These are phyloP conservation scores for Physcomitrellopsis africana DNA, from an alignment of 225 moss, liverwort and hornwort genomes.

Conservation along the genomic window DNA sequence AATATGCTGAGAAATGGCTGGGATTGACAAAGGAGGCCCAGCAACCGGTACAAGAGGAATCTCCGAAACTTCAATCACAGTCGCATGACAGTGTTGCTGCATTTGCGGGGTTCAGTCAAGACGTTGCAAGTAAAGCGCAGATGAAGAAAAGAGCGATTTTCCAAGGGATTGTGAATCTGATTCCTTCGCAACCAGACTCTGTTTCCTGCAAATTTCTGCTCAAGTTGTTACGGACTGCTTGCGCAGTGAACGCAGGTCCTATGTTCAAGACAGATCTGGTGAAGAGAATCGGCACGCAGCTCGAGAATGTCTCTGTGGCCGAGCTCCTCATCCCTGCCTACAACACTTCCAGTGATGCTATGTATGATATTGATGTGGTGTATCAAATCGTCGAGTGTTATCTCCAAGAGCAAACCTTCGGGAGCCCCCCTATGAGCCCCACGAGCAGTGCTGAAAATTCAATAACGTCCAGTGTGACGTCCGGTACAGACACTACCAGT, in stretches of 20 bases:
- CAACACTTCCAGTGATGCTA: slow-evolving; percentile 53
- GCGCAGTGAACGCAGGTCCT: slow-evolving; percentile 64
- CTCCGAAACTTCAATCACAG: background rate
- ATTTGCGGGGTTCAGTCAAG: slow-evolving; percentile 27
- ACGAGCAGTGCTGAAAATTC: slow-evolving; percentile 6
- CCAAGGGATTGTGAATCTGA: slow-evolving; percentile 58
- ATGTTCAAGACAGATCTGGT: slow-evolving; percentile 70
- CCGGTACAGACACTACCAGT: slow-evolving; percentile 15
- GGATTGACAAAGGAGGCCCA: background rate
- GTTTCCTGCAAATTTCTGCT: slow-evolving; percentile 68
- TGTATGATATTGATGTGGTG: slow-evolving; percentile 74
- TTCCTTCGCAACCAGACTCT: slow-evolving; percentile 63
- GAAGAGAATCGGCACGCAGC: slow-evolving; percentile 65
- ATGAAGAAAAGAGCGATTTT: slow-evolving; percentile 32
- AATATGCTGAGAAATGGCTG: slow-evolving; percentile 41
- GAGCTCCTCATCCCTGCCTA: slow-evolving; percentile 66
- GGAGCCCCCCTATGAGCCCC: slow-evolving; percentile 32
- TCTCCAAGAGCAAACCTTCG: slow-evolving; percentile 36
- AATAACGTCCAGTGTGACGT: slow-evolving; percentile 5
- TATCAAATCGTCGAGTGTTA: slow-evolving; percentile 64
- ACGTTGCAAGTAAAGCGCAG: slow-evolving; percentile 24
- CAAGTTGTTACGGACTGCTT: slow-evolving; percentile 62
- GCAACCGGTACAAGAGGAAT: background rate
- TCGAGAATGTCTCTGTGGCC: slow-evolving; percentile 70
- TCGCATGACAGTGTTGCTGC: slow-evolving; percentile 5